Evolutionary conservation across 768 basidiomycete genomes (phyloP).

Genomic region (Suillus spraguei): DNA sequence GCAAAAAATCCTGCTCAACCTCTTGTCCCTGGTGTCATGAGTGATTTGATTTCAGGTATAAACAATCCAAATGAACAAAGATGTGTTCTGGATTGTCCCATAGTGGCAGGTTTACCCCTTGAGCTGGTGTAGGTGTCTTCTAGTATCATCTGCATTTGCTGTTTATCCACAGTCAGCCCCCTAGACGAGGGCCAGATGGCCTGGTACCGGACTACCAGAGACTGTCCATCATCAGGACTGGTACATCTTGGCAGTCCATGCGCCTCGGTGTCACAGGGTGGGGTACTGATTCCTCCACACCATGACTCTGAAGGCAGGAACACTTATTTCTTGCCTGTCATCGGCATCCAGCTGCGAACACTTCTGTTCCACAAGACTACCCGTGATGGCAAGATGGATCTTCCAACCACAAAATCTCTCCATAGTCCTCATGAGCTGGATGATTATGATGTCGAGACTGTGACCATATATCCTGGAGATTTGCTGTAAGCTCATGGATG

Average conservation of each 20-base stretch:
- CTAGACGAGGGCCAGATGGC: not conserved
- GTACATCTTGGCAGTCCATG: not conserved
- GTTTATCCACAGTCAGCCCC: not conserved
- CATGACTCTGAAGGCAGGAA: not conserved
- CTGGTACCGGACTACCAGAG: not conserved
- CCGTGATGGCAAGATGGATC: not conserved
- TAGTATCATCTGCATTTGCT: not conserved
- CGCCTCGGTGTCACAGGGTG: not conserved
- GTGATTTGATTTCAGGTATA: not conserved
- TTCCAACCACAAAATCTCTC: not conserved
- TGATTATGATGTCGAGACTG: not conserved
- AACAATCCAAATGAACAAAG: not conserved
- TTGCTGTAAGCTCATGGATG: not conserved
- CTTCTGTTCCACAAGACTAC: not conserved
- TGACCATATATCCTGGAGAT: not conserved
- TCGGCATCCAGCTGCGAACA: not conserved
- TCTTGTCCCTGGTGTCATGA: not conserved
- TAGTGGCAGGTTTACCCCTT: not conserved
- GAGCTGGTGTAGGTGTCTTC: not conserved
- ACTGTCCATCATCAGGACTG: not conserved
- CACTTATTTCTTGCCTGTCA: not conserved
- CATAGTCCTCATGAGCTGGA: not conserved
- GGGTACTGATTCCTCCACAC: not conserved
- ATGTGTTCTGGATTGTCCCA: not conserved
- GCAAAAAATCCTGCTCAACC: not conserved